Base-by-base conservation (phyloP, 2,329 filamentous ascomycete species). In the Aureobasidium namibiae region DNA sequence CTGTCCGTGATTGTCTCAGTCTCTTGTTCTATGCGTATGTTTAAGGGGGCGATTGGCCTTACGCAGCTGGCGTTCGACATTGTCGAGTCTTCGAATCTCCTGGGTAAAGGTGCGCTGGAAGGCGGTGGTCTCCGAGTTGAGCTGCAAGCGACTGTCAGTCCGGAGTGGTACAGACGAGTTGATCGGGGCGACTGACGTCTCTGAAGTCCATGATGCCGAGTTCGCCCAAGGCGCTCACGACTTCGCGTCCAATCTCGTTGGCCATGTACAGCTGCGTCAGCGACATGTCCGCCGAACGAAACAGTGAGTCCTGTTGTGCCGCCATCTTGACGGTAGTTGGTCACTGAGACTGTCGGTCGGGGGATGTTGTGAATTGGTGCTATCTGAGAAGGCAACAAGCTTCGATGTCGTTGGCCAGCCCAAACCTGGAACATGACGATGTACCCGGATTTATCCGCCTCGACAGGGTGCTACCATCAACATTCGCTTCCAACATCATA, bases 251-350 rank as follows among this genome's bases (percentile, higher is more conserved):
- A 68, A 99, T 97, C 81, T 99, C 94, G 74, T 96, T 97, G 71
- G 94, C 90, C 70, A 99, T 95, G 78, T 97, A 99, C 71, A 99
- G 88, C 86, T 99, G 94, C 71, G 95, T 95, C 87, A 99, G 88
- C 82, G 91, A 96, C 94, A 99, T 99, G 77, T 96, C 90, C 89
- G 91, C 90, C 74, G 94, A 99, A 83, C 95, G 92, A 86, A 99
- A 97, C 80, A 96, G 89, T 76, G 92, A 96, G 79, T 97, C 91
- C 78, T 90, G 79, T 56, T 73, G 69, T 60, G 80, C 76, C 75
- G 79, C 82, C 84, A 86, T 86, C 73, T 63, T 73, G 73, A 49
- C 34, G 46, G 57, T 61, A 31, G 8, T 13, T 39, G 13, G 4
- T 21, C 31, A 56, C 39, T 18, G 31, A 56, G 52, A 56, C 39